Base-by-base conservation (phyloP, 1,139 yeast species). In the Lodderomyces beijingensis region DNA sequence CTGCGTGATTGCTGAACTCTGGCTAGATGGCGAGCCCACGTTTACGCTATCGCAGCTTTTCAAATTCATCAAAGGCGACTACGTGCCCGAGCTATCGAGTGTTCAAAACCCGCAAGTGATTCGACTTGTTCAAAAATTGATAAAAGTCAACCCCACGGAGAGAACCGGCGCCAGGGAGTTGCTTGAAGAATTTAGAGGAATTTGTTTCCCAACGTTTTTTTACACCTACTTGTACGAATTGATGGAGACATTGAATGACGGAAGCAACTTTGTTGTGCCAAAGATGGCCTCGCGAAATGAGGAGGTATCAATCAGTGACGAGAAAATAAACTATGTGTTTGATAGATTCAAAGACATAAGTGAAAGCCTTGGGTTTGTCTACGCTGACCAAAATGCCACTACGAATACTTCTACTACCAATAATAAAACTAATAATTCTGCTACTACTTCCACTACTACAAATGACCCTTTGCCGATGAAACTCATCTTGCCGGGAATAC, bases 1-100 rank as follows among this genome's bases (percentile, higher is more conserved):
- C 0, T 93, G 98, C 59, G 88, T 85, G 3, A 81, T 93, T 44
- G 95, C 94, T 0, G 98, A 93, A 54, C 57, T 93, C 13, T 87
- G 82, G 45, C 59, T 79, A 18, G 97, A 91, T 46, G 97, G 96
- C 0, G 74, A 83, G 12, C 85, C 96, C 0, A 70, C 87, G 0
- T 89, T 93, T 53, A 80, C 95, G 0, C 65, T 91, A 13, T 81
- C 97, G 0, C 95, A 88, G 49, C 62, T 89, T 42, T 88, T 86
- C 64, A 84, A 82, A 55, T 91, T 84, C 55, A 80, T 80, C 47
- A 76, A 74, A 42, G 73, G 77, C 5, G 89, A 82, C 39, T 80
- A 72, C 47, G 50, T 53, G 6, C 94, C 95, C 0, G 76, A 74
- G 44, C 55, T 81, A 39, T 62, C 73, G 19, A 66, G 70, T 16